Percentiles rank a stretch among this genome's conserved stretches.
Conservation (phyloP, 2,329 filamentous ascomycete genomes). For the Fusarium sp. region DNA sequence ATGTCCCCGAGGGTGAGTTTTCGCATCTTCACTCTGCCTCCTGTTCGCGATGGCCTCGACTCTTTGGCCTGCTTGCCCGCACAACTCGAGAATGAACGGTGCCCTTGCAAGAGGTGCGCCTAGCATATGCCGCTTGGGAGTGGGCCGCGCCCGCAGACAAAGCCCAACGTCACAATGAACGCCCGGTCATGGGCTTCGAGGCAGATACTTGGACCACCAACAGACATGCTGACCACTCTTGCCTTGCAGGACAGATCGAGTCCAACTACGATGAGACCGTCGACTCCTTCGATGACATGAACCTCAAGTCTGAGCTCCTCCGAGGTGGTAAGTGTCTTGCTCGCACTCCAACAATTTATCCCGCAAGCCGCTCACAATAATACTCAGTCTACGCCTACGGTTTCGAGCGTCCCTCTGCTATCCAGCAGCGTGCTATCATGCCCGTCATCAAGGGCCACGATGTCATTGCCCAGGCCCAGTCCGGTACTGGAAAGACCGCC, state of each 20-base stretch:
- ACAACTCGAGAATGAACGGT: slow-evolving; percentile 24
- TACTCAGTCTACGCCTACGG: slow-evolving; percentile 91
- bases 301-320: slow-evolving; percentile 95
- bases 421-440: slow-evolving; percentile 99
- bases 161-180: slow-evolving; percentile 30
- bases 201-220: slow-evolving; percentile 7
- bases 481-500: slow-evolving; percentile 99
- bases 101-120: slow-evolving; percentile 24
- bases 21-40: slow-evolving; percentile 19
- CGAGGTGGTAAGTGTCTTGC: slow-evolving; percentile 76
- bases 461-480: slow-evolving; percentile 99
- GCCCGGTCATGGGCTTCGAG: slow-evolving; percentile 1
- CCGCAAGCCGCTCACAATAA: slow-evolving; percentile 46
- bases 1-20: slow-evolving; percentile 91
- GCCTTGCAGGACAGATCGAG: slow-evolving; percentile 90
- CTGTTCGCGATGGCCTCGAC: slow-evolving; percentile 15
- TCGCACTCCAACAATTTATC: slow-evolving; percentile 36
- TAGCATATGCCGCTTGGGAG: slow-evolving; percentile 20
- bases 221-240: slow-evolving; percentile 40
- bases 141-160: slow-evolving; percentile 33
- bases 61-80: slow-evolving; percentile 29
- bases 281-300: slow-evolving; percentile 99
- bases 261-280: slow-evolving; percentile 99
- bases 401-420: slow-evolving; percentile 99
- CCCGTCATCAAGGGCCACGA: slow-evolving; percentile 99